Conservation (phyloP, 192 early-diverging fungal species). For the Lobosporangium transversale region DNA sequence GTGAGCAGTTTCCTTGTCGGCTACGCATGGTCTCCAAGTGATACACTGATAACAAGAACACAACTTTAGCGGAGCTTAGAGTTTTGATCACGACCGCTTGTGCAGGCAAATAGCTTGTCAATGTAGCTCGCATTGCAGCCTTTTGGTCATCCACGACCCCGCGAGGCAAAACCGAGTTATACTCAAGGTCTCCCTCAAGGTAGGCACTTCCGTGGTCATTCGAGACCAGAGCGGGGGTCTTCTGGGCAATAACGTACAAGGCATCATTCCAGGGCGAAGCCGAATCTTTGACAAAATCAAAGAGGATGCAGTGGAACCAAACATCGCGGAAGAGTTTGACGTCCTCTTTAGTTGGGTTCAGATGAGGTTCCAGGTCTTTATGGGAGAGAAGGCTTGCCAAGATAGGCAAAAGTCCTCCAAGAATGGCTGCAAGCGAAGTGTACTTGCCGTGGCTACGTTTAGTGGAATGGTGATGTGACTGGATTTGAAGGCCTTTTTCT, state of each 20-base stretch:
- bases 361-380: conserved; percentile 63
- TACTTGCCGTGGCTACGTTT: conserved; percentile 54
- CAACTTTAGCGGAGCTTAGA: conserved; percentile 75
- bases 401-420: conserved; percentile 69
- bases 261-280: conserved; percentile 76
- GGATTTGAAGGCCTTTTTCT: conserved; percentile 66
- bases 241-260: conserved; percentile 77
- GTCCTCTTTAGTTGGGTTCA: conserved; percentile 66
- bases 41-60: conserved; percentile 84
- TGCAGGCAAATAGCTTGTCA: conserved; percentile 66
- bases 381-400: conserved; percentile 67
- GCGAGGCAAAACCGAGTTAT: conserved; percentile 80
- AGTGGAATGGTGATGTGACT: conserved; percentile 51
- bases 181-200: conserved; percentile 88
- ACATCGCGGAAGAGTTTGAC: conserved; percentile 83
- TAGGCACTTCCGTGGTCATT: conserved; percentile 70
- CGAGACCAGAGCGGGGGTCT: conserved; percentile 85
- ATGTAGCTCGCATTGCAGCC: conserved; percentile 62
- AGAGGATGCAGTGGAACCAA: conserved; percentile 89
- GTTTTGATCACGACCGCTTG: conserved; percentile 63
- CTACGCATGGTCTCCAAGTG: conserved; percentile 87
- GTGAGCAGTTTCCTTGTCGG: conserved; percentile 69
- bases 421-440: conserved; percentile 52
- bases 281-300: conserved; percentile 78
- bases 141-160: conserved; percentile 56